Evolutionary conservation across 2,329 filamentous ascomycete species (phyloP).

Genomic region (Xylariaceae sp.): DNA sequence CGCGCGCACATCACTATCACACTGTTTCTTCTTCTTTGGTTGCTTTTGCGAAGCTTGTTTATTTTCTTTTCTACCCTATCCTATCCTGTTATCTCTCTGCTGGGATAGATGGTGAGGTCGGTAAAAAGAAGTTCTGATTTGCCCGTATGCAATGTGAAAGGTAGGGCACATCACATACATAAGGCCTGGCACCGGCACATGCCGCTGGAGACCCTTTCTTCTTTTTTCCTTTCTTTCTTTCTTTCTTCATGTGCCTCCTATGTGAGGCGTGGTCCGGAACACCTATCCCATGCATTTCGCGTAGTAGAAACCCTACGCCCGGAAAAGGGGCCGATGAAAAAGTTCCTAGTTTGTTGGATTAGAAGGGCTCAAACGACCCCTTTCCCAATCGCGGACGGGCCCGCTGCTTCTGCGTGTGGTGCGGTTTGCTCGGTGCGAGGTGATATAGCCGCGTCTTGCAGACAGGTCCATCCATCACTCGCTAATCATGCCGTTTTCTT

Average conservation of each 20-base stretch:
- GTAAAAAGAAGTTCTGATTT: too few relatives aligned
- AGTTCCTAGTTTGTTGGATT: background rate
- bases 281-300: too few relatives aligned
- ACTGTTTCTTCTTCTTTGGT: background rate
- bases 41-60: too few relatives aligned
- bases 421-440: background rate
- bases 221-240: too few relatives aligned
- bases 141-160: too few relatives aligned
- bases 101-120: too few relatives aligned
- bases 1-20: background rate
- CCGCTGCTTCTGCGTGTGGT: background rate
- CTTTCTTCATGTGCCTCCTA: background rate
- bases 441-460: background rate
- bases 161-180: background rate
- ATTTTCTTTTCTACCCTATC: too few relatives aligned
- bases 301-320: background rate
- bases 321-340: background rate
- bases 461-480: too few relatives aligned
- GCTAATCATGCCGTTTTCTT: background rate
- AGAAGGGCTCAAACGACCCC: background rate
- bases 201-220: too few relatives aligned
- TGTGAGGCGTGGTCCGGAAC: background rate
- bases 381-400: background rate
- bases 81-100: too few relatives aligned
- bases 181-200: too few relatives aligned